These are phyloP conservation scores for Ogataea degrootiae DNA, from an alignment of 805 yeast species.

Conservation along the genomic window DNA sequence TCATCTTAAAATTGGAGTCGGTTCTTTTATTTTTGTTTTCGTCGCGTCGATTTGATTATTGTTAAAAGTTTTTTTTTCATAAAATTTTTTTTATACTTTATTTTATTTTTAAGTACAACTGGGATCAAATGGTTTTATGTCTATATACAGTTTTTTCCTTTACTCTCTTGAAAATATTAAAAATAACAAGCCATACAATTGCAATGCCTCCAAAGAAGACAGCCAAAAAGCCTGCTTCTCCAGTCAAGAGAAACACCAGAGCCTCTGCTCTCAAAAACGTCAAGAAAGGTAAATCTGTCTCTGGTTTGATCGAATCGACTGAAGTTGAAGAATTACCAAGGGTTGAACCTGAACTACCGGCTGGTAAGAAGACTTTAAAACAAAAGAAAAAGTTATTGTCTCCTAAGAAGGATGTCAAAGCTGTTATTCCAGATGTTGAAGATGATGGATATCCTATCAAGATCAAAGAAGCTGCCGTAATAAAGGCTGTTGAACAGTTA, in stretches of 20 bases:
- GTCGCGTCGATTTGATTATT: too few relatives aligned
- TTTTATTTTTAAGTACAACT: too few relatives aligned
- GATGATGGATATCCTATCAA: constrained; percentile 5
- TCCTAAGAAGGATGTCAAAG: constrained; percentile 5
- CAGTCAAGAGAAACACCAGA: constrained; percentile 2
- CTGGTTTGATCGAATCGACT: constrained; percentile 4
- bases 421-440: not conserved
- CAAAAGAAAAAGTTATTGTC: not conserved
- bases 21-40: too few relatives aligned
- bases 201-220: constrained; percentile 19
- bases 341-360: not conserved
- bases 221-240: constrained; percentile 10
- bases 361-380: not conserved
- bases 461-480: constrained; percentile 25
- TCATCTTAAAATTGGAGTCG: too few relatives aligned
- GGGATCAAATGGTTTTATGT: too few relatives aligned
- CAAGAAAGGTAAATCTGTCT: constrained; percentile 15
- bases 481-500: constrained; percentile 62
- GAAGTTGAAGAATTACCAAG: not conserved
- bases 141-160: not conserved
- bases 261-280: constrained; percentile 13
- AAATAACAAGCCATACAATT: not conserved
- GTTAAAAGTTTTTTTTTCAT: too few relatives aligned
- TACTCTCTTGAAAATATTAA: not conserved
- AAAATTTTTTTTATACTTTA: too few relatives aligned